Percentiles rank a stretch among this genome's conserved stretches.
phyloP scores from a whole-genome alignment of 805 yeast genomes.

The Cyberlindnera maclurae region DNA sequence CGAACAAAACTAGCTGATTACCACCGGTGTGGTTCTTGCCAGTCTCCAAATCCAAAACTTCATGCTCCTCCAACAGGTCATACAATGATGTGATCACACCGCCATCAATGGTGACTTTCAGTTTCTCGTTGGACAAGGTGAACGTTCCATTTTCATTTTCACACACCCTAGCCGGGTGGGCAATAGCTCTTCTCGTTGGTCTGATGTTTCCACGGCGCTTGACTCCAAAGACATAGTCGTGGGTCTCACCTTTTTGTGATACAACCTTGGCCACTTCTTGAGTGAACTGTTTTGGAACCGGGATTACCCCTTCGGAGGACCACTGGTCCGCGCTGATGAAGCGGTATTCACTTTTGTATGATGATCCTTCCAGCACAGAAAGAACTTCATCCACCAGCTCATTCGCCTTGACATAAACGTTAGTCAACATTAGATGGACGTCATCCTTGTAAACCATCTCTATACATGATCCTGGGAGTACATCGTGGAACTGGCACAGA shows the following conservation, averaged over 20 bases:
- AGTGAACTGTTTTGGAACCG: conserved; percentile 23
- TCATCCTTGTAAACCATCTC: conserved; percentile 88
- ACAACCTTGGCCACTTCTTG: conserved; percentile 1
- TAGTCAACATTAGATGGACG: conserved; percentile 69
- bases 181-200: conserved; percentile 19
- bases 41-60: conserved; percentile 53
- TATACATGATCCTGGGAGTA: conserved; percentile 94
- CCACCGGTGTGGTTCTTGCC: conserved; percentile 49
- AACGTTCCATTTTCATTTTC: conserved; percentile 35
- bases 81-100: conserved; percentile 56
- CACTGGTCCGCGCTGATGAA: conserved; percentile 57
- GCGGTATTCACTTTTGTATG: conserved; percentile 19
- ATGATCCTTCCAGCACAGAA: conserved; percentile 8
- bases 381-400: conserved; percentile 40
- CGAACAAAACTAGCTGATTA: conserved; percentile 73
- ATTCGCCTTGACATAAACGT: conserved; percentile 47
- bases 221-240: conserved; percentile 18
- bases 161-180: conserved; percentile 43
- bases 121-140: conserved; percentile 51
- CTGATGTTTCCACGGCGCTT: conserved; percentile 2
- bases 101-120: conserved; percentile 53
- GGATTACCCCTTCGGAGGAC: conserved; percentile 40
- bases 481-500: conserved; percentile 94
- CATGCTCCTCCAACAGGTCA: conserved; percentile 53
- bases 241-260: conserved; percentile 14